Conservation (phyloP, 2,329 filamentous ascomycete genomes). For the Hypoxylon sp. region DNA sequence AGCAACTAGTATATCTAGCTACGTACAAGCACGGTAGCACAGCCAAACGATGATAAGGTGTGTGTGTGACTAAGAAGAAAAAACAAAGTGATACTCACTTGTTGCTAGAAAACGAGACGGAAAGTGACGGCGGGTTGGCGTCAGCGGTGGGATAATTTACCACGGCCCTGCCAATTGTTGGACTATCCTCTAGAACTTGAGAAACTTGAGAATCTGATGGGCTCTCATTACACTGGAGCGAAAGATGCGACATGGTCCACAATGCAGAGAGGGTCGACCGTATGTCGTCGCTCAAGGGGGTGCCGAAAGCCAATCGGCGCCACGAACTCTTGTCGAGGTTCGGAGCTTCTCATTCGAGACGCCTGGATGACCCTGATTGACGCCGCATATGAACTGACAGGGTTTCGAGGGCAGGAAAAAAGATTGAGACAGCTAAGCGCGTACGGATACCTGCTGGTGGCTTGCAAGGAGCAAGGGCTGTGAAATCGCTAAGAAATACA, state of each 20-base stretch:
- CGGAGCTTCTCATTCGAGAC: constrained; percentile 52
- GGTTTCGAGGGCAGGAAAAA: constrained; percentile 25
- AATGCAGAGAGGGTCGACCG: constrained; percentile 46
- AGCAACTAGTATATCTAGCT: constrained; percentile 2
- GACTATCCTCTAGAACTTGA: constrained; percentile 53
- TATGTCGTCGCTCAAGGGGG: constrained; percentile 37
- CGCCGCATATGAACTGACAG: constrained; percentile 54
- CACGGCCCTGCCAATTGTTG: constrained; percentile 55
- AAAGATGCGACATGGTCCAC: constrained; percentile 63
- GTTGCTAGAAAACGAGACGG: constrained; percentile 34
- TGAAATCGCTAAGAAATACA: constrained; percentile 5
- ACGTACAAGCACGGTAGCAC: too few relatives aligned
- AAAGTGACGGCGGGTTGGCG: constrained; percentile 41
- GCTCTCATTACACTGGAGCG: constrained; percentile 56
- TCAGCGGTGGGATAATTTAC: constrained; percentile 41
- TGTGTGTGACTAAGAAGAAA: constrained; percentile 3
- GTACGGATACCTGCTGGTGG: constrained; percentile 26
- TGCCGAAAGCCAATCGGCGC: constrained; percentile 44
- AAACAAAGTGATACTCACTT: constrained; percentile 27
- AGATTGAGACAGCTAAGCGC: constrained; percentile 36
- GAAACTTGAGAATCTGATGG: constrained; percentile 47
- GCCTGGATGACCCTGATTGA: constrained; percentile 57
- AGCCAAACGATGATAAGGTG: too few relatives aligned
- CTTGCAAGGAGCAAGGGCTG: constrained; percentile 17
- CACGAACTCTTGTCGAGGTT: constrained; percentile 44